These are phyloP conservation scores for Strigomonas culicis DNA, from an alignment of 208 protist genomes.

Conservation along the genomic window DNA sequence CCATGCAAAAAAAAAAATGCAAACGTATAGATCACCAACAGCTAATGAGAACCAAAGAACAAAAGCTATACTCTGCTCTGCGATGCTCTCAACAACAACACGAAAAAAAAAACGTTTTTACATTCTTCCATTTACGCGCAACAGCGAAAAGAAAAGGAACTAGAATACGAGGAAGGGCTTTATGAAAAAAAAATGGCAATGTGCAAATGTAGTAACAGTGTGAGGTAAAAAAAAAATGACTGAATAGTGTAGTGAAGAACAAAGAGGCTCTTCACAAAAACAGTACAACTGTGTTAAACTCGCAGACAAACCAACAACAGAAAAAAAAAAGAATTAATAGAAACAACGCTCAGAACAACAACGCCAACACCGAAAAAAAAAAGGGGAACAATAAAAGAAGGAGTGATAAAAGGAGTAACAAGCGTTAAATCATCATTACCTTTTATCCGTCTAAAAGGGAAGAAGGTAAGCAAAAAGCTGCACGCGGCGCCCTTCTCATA, in stretches of 20 bases:
- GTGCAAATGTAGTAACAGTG: too few species aligned
- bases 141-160: not conserved
- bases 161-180: not conserved
- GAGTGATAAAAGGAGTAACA: slow-evolving; percentile 1
- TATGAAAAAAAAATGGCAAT: not conserved
- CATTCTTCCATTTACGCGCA: not conserved
- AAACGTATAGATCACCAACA: too few species aligned
- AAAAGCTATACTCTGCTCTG: too few species aligned
- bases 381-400: slow-evolving; percentile 12
- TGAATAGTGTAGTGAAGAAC: too few species aligned
- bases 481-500: too few species aligned
- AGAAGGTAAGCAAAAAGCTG: not conserved
- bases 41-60: too few species aligned
- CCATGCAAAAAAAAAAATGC: not conserved
- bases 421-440: slow-evolving; percentile 2
- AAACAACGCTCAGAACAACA: not conserved
- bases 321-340: not conserved
- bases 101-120: not conserved
- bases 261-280: too few species aligned
- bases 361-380: slow-evolving; percentile 10
- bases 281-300: not conserved
- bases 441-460: not conserved
- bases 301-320: not conserved
- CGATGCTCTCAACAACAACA: too few species aligned
- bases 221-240: too few species aligned